These are phyloP conservation scores for Salix viminalis DNA, from an alignment of 345 rosid species.

Conservation along the genomic window DNA sequence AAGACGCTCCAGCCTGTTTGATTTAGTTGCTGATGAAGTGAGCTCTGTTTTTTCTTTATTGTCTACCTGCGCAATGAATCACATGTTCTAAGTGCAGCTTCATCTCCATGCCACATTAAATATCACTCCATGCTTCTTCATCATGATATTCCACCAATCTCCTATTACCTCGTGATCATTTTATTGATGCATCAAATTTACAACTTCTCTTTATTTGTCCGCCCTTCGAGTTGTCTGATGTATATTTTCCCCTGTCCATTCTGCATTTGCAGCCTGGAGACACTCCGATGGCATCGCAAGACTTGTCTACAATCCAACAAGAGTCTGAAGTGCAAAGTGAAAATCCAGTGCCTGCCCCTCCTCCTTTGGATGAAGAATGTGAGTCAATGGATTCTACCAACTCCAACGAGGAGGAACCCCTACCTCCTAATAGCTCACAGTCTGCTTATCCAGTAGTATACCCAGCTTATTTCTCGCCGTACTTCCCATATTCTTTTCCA, in stretches of 20 bases:
- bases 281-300: constrained; percentile 50
- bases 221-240: neutral
- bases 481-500: constrained; percentile 26
- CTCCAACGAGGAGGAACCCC: constrained; percentile 62
- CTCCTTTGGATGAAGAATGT: constrained; percentile 73
- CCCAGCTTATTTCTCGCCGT: constrained; percentile 50
- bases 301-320: constrained; percentile 35
- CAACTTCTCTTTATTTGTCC: neutral
- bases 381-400: constrained; percentile 95
- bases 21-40: constrained; percentile 35
- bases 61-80: neutral
- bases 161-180: neutral
- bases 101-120: neutral
- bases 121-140: neutral
- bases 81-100: neutral
- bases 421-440: constrained; percentile 39
- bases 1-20: constrained; percentile 33
- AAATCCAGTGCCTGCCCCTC: constrained; percentile 40
- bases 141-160: no score
- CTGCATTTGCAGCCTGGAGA: constrained; percentile 52
- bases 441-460: constrained; percentile 35
- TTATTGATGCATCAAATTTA: neutral
- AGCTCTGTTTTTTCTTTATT: neutral
- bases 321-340: constrained; percentile 45
- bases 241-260: neutral